Base-by-base conservation (phyloP, 202 grass and related monocot species). In the Brachypodium distachyon region DNA sequence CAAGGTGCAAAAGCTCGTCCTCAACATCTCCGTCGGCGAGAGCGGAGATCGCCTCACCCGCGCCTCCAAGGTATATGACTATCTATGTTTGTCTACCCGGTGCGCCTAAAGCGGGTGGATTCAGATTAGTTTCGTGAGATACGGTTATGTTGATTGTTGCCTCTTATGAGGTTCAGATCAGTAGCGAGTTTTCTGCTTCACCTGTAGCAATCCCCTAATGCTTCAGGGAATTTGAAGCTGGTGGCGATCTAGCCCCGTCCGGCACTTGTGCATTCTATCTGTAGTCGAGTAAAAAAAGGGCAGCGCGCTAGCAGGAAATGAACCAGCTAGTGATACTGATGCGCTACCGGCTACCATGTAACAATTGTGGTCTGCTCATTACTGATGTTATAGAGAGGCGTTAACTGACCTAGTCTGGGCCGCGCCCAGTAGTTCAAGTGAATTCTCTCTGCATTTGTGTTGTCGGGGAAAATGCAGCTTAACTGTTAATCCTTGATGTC, bases 11-110 rank as follows among this genome's bases (percentile, higher is more conserved):
- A 88, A 88, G 70, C 86, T 92, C 58, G 86, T 92, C 22, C 90
- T 88, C 70, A 92, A 88, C 79, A 83, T 92, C 83, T 92, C 90
- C 12, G 86, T 92, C 57, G 90, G 86, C 9, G 83, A 92, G 71
- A 92, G 86, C 43, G 86, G 90, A 46, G 90, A 88, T 85, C 90
- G 89, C 40, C 85, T 91, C 68, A 91, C 89, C 74, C 85, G 89
- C 25, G 89, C 89, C 18, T 75, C 89, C 43, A 92, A 92, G 86
- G 90, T 88, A 61, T 32, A 14, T 13, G 40, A 22, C 52, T 0
- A 0, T 31, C 5, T 61, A 22, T 33, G 6, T 36, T 36, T 36
- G 33, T 36, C 33, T 6, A 36, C 4, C 33, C 3, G n/a, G n/a
- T n/a, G n/a, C n/a, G n/a, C n/a, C n/a, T n/a, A n/a, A n/a, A n/a